Evolutionary conservation across 306 rosid species (phyloP).

Genomic region (Dalbergia cultrata): DNA sequence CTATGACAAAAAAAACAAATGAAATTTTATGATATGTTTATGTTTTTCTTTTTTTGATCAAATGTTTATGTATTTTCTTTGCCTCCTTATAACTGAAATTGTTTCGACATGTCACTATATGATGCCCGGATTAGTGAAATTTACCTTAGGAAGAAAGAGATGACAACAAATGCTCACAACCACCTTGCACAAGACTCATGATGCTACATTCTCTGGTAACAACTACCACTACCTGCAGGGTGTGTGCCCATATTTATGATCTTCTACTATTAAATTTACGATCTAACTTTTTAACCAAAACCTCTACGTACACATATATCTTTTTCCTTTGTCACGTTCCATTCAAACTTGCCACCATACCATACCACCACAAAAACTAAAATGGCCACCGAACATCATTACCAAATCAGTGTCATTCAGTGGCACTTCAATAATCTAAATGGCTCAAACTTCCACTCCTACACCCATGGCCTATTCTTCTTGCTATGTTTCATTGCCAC

Average conservation of each 20-base stretch:
- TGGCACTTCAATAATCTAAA: slow-evolving; percentile 42
- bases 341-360: neutral
- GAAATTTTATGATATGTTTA: too few relatives aligned
- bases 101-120: too few relatives aligned
- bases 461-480: slow-evolving; percentile 34
- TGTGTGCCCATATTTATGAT: slow-evolving; percentile 37
- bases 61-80: too few relatives aligned
- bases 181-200: slow-evolving; percentile 33
- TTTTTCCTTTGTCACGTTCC: neutral
- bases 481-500: slow-evolving; percentile 32
- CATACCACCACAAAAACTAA: slow-evolving; percentile 2
- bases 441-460: slow-evolving; percentile 35
- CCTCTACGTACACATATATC: neutral
- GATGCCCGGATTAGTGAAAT: too few relatives aligned
- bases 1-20: too few relatives aligned
- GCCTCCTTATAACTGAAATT: too few relatives aligned
- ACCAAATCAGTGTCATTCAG: slow-evolving; percentile 31
- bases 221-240: slow-evolving; percentile 35
- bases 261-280: slow-evolving; percentile 27
- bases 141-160: neutral
- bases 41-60: too few relatives aligned
- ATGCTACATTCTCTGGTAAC: slow-evolving; percentile 14
- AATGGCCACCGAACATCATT: slow-evolving; percentile 45
- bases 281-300: slow-evolving; percentile 17
- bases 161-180: slow-evolving; percentile 51